Conservation (phyloP, 108 stramenopile genomes). For the Epithemia pelagica region DNA sequence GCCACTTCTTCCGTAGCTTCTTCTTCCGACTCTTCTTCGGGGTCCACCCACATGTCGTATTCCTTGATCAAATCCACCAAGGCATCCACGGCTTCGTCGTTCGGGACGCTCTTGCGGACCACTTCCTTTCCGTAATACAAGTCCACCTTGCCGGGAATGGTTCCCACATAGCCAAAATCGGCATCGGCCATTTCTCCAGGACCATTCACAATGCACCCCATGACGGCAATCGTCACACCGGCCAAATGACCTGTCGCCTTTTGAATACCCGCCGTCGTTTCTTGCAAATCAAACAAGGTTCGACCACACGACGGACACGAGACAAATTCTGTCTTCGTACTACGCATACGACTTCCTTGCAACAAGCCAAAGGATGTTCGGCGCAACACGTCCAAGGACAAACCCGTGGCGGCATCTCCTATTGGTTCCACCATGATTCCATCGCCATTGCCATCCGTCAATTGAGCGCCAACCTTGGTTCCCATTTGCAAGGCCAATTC, state of each 20-base stretch:
- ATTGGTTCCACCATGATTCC: slow-evolving; percentile 84
- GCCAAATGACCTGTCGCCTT: slow-evolving; percentile 93
- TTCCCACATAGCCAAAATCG: slow-evolving; percentile 97
- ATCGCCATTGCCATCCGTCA: slow-evolving; percentile 91
- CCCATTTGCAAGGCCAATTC: slow-evolving; percentile 85
- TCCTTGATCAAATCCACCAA: slow-evolving; percentile 93
- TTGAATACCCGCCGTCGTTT: slow-evolving; percentile 87
- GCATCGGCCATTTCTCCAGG: slow-evolving; percentile 99
- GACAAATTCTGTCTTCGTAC: slow-evolving; percentile 96
- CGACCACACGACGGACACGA: slow-evolving; percentile 96
- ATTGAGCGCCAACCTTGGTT: slow-evolving; percentile 74
- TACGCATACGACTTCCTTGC: slow-evolving; percentile 95
- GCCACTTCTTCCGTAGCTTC: slow-evolving; percentile 38
- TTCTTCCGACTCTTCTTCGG: slow-evolving; percentile 68
- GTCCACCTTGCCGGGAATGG: slow-evolving; percentile 93
- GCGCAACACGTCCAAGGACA: slow-evolving; percentile 81
- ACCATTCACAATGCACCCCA: slow-evolving; percentile 98
- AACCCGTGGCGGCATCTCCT: slow-evolving; percentile 37
- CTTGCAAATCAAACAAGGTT: slow-evolving; percentile 96
- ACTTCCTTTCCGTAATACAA: slow-evolving; percentile 95
- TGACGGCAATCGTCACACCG: slow-evolving; percentile 95
- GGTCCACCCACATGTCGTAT: slow-evolving; percentile 93
- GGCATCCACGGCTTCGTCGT: slow-evolving; percentile 88
- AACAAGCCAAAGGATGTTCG: slow-evolving; percentile 79
- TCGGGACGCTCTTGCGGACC: slow-evolving; percentile 85